Base-by-base conservation (phyloP, 345 rosid genomes). In the Acer negundo region DNA sequence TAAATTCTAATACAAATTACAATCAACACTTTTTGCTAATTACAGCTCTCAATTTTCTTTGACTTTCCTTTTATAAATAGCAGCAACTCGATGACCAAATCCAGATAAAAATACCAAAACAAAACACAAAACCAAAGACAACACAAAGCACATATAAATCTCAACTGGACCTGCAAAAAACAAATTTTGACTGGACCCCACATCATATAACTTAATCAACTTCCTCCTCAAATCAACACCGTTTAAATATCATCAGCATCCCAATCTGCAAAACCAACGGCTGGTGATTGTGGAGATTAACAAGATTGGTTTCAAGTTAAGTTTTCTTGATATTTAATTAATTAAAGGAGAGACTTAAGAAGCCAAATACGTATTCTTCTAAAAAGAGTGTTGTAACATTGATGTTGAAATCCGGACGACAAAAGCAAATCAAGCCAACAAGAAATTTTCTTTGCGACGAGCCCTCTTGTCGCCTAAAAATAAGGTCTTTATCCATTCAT, bases 401-500 rank as follows among this genome's bases (percentile, higher is more conserved):
- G 42, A 64, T 35, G 46, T 19, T 63, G 76, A 77, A 35, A 46
- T 56, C 67, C 13, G 77, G 76, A 74, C 20, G 73, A 65, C 78
- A 80, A 44, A 11, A 62, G 16, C 19, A 2, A 6, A 6, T 12
- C n/a, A 31, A 17, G 47, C 26, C 35, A 6, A 58, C 74, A n/a
- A 53, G 65, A 71, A 71, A 78, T 78, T 47, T 72, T 22, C 63
- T 56, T 22, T 51, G 46, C 6, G 46, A 24, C 47, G 65, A n/a
- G 71, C 67, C 5, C 26, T 62, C 51, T 49, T 58, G 65, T 69
- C 76, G 59, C 67, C 74, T 23, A 6, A 35, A 42, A 7, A 26
- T 55, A 10, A 38, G 56, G 55, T 55, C 65, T 74, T 77, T 78
- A 69, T 72, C 78, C 79, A 77, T 51, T 74, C 19, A 23, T 47